Percentiles rank a stretch among this genome's conserved stretches.
These are phyloP conservation scores for Xerophyta viscosa DNA, from an alignment of 106 monocot species.

Conservation along the genomic window DNA sequence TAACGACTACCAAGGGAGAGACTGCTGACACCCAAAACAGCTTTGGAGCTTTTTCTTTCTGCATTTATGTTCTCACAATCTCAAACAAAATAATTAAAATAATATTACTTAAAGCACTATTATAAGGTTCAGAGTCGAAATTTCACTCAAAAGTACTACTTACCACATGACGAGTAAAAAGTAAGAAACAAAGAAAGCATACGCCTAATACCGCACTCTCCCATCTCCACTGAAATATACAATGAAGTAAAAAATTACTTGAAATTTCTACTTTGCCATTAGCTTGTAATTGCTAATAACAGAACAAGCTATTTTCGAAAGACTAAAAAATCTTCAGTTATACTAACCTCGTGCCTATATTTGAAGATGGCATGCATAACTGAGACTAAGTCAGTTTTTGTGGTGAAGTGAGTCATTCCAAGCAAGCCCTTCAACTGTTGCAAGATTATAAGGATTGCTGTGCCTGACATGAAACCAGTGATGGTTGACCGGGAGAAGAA, in stretches of 20 bases:
- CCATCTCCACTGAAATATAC: constrained; percentile 80
- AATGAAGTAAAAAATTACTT: too few relatives aligned
- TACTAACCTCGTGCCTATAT: constrained; percentile 36
- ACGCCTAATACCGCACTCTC: constrained; percentile 61
- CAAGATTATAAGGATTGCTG: constrained; percentile 48
- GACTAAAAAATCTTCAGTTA: too few relatives aligned
- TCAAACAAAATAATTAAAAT: too few relatives aligned
- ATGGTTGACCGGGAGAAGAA: constrained; percentile 59
- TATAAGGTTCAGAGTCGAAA: neutral
- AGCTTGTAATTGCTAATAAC: too few relatives aligned
- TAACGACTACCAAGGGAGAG: constrained; percentile 48
- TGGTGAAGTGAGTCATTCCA: constrained; percentile 53
- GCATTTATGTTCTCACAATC: neutral
- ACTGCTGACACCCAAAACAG: constrained; percentile 81
- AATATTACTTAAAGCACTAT: constrained; percentile 1
- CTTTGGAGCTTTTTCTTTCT: constrained; percentile 49
- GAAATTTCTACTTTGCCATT: too few relatives aligned
- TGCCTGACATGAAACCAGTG: constrained; percentile 67
- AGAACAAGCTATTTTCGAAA: too few relatives aligned
- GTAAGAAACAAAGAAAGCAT: constrained; percentile 47
- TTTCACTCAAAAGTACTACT: constrained; percentile 14
- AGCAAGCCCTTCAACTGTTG: constrained; percentile 66
- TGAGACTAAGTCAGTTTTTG: constrained; percentile 51
- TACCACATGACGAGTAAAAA: constrained; percentile 46
- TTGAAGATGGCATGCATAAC: constrained; percentile 34